Base-by-base conservation (phyloP, 768 basidiomycete species). In the Daedaleopsis sinensis region DNA sequence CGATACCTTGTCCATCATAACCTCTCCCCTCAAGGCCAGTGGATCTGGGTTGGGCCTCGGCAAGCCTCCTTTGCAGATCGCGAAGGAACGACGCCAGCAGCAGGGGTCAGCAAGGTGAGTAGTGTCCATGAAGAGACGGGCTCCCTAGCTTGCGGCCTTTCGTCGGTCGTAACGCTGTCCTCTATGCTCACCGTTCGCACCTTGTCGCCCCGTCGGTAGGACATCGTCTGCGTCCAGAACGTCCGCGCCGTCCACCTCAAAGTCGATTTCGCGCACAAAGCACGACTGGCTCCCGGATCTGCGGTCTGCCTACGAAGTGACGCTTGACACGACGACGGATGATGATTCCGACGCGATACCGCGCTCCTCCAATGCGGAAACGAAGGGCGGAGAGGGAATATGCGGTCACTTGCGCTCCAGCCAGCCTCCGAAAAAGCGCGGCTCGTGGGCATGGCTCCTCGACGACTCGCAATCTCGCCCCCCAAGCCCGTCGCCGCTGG, bases 281-380 rank as follows among this genome's bases (percentile, higher is more conserved):
- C 24, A 57, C 15, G 61, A 32, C 11, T 62, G 61, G 61, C 37
- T 52, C 50, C 55, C 55, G 5, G 57, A 57, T 43, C 24, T 62
- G n/a, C 55, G 61, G 18, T 43, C 50, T 6, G 18, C 12, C 4
- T 36, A 23, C 13, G 36, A 13, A 6, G 51, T 52, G 13, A 51
- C 52, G 9, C 35, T 18, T 3, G n/a, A 38, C 37, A 57, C 61
- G 0, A 53, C 61, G 2, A 53, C 55, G 11, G 61, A 62, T 15
- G 61, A 62, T 15, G 61, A 57, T 11, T 49, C 23, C 19, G 47
- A 49, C 23, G 47, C 23, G 19, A n/a, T 11, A 23, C 12, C 47
- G 23, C 8, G 10, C 21, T 24, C 47, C 10, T 21, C 13, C 19
- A 13, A 15, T 10, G 12, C 47, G 23, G 9, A 49, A 21, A 10